phyloP scores from a whole-genome alignment of 1,139 yeast genomes.

The Kodamaea arcana region DNA sequence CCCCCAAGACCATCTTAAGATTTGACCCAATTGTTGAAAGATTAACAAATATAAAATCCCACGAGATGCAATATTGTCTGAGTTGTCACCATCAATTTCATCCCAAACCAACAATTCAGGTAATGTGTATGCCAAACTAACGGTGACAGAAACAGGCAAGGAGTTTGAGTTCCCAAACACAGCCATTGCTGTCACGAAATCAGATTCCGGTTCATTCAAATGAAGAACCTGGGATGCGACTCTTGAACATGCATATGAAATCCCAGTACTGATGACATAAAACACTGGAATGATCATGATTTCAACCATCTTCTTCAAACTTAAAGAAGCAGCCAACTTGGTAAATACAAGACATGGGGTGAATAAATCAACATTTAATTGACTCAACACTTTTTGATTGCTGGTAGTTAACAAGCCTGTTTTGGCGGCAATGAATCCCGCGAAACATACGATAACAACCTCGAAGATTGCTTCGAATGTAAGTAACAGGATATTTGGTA shows the following conservation, averaged over 20 bases:
- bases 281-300: slow-evolving; percentile 71
- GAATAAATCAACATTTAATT: slow-evolving; percentile 71
- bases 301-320: slow-evolving; percentile 63
- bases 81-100: slow-evolving; percentile 57
- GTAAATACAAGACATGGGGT: slow-evolving; percentile 83
- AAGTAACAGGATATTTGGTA: slow-evolving; percentile 52
- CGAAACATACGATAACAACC: slow-evolving; percentile 66
- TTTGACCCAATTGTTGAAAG: slow-evolving; percentile 82
- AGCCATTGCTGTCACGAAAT: slow-evolving; percentile 85
- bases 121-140: slow-evolving; percentile 65
- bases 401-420: slow-evolving; percentile 53
- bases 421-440: slow-evolving; percentile 69
- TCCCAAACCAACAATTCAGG: slow-evolving; percentile 70
- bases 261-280: slow-evolving; percentile 59
- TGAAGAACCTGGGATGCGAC: slow-evolving; percentile 43
- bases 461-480: slow-evolving; percentile 78
- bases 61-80: slow-evolving; percentile 73
- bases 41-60: slow-evolving; percentile 74
- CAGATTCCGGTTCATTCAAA: slow-evolving; percentile 61
- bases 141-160: slow-evolving; percentile 72
- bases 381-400: slow-evolving; percentile 64
- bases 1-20: slow-evolving; percentile 92
- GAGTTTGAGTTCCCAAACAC: slow-evolving; percentile 84
- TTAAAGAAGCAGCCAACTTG: slow-evolving; percentile 71
- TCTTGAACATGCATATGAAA: slow-evolving; percentile 55